These are phyloP conservation scores for Tetrapisispora pingtungensis DNA, from an alignment of 805 yeast species.

Conservation along the genomic window DNA sequence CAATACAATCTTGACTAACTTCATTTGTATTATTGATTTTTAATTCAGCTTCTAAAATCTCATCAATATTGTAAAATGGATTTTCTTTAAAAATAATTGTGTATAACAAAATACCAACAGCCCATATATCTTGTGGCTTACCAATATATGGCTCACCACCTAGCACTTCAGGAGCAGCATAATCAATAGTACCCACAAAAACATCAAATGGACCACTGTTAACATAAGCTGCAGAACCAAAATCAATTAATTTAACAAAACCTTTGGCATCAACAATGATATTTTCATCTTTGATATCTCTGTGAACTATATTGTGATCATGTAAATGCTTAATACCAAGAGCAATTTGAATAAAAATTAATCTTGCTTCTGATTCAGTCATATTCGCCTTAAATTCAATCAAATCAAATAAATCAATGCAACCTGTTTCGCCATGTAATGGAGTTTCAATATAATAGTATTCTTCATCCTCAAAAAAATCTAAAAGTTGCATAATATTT, in stretches of 20 bases:
- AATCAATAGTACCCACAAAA: conserved; percentile 94
- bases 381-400: conserved; percentile 78
- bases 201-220: conserved; percentile 93
- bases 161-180: conserved; percentile 94
- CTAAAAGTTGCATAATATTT: conserved; percentile 73
- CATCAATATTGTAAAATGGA: conserved; percentile 92
- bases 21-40: conserved; percentile 34
- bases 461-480: conserved; percentile 85
- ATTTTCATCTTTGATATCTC: conserved; percentile 94
- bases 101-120: conserved; percentile 81
- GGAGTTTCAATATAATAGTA: conserved; percentile 89
- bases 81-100: conserved; percentile 88
- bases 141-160: conserved; percentile 86
- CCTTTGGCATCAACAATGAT: conserved; percentile 79
- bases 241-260: conserved; percentile 77
- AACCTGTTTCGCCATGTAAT: conserved; percentile 82
- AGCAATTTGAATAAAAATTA: conserved; percentile 69
- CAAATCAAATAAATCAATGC: conserved; percentile 84
- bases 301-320: conserved; percentile 75
- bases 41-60: conserved; percentile 83
- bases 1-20: conserved; percentile 50
- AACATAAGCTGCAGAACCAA: conserved; percentile 89
- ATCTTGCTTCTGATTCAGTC: conserved; percentile 68
- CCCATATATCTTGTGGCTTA: conserved; percentile 95
- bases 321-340: conserved; percentile 77